Evolutionary conservation across 2,329 filamentous ascomycete genomes (phyloP), one percentile per base, ranked within the genome.

Genomic region (Podosphaera xanthii): DNA sequence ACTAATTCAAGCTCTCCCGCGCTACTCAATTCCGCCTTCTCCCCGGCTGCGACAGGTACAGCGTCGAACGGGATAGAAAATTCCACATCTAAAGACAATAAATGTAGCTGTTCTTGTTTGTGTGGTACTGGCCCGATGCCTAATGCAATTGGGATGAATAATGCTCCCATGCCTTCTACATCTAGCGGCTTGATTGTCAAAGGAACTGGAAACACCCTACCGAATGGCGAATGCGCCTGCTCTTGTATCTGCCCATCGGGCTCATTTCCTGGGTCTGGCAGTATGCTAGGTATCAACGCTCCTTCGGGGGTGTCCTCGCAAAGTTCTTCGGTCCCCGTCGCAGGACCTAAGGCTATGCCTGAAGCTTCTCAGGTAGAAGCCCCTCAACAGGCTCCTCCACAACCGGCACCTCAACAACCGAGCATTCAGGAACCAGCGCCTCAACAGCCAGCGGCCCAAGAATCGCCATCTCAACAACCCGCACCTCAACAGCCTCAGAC

Each of bases 171-270:
- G 5, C 46, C 62, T 5, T 61, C 62, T 9, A 64, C 63, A 12
- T 50, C 61, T 36, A 56, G 63, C 9, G 65, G 63, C 50, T 59
- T 52, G 10, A 58, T 66, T 34, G 63, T 59, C 22, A 14, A 36
- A 9, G 65, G 64, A 31, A 44, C 48, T 30, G 65, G 64, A 42
- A 63, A 59, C 35, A 8, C 59, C 2, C 42, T 54, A 7, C 22
- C 61, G 30, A 61, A 61, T 33, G 64, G 64, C 6, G 59, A 59
- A 50, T 67, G 63, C 56, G 59, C 62, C 59, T 65, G 64, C 46
- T 52, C 59, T 46, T 65, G 64, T 60, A 58, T 64, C 42, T 66
- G 64, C 46, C 60, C 55, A 12, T 30, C 57, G 33, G 61, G 60
- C n/a, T 64, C 64, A n/a, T 65, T 65, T 60, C 30, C 33, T 9